Conservation (phyloP, 129 eudicot species). For the Deinandra increscens region DNA sequence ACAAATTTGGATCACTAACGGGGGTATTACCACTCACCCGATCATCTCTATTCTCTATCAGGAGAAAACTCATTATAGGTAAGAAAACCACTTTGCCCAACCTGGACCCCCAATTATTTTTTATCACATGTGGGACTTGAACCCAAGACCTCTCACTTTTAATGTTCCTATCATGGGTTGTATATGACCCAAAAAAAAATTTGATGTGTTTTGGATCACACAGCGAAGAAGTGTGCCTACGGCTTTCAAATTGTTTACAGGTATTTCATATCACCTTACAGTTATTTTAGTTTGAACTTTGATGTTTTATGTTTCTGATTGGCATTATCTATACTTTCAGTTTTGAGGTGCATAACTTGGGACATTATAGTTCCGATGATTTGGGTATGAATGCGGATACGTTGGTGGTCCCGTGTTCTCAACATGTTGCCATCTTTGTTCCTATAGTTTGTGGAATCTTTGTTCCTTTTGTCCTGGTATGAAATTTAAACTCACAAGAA, state of each 20-base stretch:
- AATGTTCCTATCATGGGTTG: no score
- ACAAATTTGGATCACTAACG: no score
- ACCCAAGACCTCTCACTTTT: no score
- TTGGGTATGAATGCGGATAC: background rate
- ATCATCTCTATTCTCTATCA: no score
- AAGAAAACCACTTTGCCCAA: no score
- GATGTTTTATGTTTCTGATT: constrained; percentile 4
- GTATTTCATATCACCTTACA: constrained; percentile 30
- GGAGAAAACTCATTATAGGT: no score
- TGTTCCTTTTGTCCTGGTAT: background rate
- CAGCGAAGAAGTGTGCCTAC: constrained; percentile 83
- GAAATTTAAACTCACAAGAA: background rate
- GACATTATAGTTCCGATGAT: background rate
- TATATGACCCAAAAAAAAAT: constrained; percentile 64
- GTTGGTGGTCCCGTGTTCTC: background rate
- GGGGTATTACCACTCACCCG: no score
- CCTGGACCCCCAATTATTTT: no score
- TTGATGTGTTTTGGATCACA: constrained; percentile 75
- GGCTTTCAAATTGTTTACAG: constrained; percentile 86
- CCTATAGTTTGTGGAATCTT: background rate
- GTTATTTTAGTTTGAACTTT: background rate
- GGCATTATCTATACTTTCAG: background rate
- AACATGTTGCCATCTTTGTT: background rate
- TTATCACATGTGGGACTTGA: no score
- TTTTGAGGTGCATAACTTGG: background rate